A percentile compares a stretch with the other conserved stretches of the same genome.
These are phyloP conservation scores for Cyclaneusma minus DNA, from an alignment of 2,329 filamentous ascomycete genomes.

Conservation along the genomic window DNA sequence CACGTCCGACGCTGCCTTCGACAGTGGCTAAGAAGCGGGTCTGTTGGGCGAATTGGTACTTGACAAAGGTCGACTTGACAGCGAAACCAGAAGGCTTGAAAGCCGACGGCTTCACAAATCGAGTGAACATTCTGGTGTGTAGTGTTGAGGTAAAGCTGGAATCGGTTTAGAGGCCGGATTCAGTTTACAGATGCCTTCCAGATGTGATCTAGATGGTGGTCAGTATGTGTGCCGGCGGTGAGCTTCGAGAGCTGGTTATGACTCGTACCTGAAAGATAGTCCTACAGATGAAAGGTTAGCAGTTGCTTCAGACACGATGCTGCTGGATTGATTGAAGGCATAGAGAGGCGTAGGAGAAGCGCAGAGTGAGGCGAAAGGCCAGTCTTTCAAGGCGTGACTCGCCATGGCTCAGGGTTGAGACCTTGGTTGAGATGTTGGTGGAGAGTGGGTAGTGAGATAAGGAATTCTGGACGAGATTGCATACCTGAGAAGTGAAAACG, in stretches of 20 bases:
- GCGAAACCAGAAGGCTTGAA: slow-evolving; percentile 20
- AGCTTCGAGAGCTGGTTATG: slow-evolving; percentile 6
- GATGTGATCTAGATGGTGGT: slow-evolving; percentile 21
- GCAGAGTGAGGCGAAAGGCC: slow-evolving; percentile 5
- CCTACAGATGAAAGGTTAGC: slow-evolving; percentile 35
- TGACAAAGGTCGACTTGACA: slow-evolving; percentile 8
- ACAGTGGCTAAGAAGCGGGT: slow-evolving; percentile 47
- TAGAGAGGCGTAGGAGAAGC: slow-evolving; percentile 5
- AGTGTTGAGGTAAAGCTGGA: slow-evolving; percentile 9
- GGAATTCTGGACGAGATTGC: slow-evolving; percentile 7
- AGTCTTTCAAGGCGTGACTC: slow-evolving; percentile 2
- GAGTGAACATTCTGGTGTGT: slow-evolving; percentile 39
- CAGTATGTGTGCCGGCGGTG: slow-evolving; percentile 11
- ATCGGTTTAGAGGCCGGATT: slow-evolving; percentile 10
- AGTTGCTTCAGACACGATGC: slow-evolving; percentile 12
- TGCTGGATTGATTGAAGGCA: slow-evolving; percentile 7
- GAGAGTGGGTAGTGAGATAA: slow-evolving; percentile 9
- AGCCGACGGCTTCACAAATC: slow-evolving; percentile 39
- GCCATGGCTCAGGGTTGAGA: too few relatives aligned
- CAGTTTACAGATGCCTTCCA: slow-evolving; percentile 26
- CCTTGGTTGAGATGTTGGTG: too few relatives aligned
- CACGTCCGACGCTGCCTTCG: slow-evolving; percentile 52
- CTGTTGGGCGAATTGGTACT: slow-evolving; percentile 17
- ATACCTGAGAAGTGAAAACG: slow-evolving; percentile 76
- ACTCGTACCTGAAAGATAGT: slow-evolving; percentile 59